phyloP scores from a whole-genome alignment of 371 early-diverging fungal species.

The Batkoa obscura region DNA sequence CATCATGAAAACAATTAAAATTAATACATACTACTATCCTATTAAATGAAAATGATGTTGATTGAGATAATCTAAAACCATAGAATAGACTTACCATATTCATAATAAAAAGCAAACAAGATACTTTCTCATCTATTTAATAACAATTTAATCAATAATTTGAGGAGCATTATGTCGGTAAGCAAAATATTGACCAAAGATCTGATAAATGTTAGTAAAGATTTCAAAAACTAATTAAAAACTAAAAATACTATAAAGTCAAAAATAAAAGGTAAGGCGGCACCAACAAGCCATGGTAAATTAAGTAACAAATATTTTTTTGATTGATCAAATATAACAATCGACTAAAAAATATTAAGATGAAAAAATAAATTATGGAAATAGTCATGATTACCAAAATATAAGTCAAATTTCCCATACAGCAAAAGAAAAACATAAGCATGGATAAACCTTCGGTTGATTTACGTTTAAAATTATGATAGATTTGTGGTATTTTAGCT shows the following conservation, averaged over 20 bases:
- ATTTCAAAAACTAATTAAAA: no score
- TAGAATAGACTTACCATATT: no score
- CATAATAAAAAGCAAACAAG: no score
- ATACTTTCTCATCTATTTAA: no score
- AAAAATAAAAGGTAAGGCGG: constrained; percentile 2
- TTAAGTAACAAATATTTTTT: not conserved
- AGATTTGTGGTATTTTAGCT: constrained; percentile 48
- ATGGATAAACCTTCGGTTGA: constrained; percentile 56
- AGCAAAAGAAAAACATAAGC: constrained; percentile 60
- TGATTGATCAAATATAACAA: not conserved
- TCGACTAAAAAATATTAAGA: not conserved
- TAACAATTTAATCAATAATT: no score
- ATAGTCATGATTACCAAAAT: constrained; percentile 6
- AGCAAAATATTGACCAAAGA: no score
- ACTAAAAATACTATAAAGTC: not conserved
- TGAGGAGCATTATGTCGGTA: no score
- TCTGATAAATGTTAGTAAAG: no score
- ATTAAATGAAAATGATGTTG: no score
- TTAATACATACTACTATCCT: no score
- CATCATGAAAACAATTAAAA: no score
- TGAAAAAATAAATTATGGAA: not conserved
- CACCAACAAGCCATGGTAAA: not conserved
- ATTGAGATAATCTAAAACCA: no score
- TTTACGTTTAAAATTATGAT: constrained; percentile 44
- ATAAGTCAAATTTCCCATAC: constrained; percentile 64